Base-by-base conservation (phyloP, 352 stramenopile species). In the Pythium volutum region DNA sequence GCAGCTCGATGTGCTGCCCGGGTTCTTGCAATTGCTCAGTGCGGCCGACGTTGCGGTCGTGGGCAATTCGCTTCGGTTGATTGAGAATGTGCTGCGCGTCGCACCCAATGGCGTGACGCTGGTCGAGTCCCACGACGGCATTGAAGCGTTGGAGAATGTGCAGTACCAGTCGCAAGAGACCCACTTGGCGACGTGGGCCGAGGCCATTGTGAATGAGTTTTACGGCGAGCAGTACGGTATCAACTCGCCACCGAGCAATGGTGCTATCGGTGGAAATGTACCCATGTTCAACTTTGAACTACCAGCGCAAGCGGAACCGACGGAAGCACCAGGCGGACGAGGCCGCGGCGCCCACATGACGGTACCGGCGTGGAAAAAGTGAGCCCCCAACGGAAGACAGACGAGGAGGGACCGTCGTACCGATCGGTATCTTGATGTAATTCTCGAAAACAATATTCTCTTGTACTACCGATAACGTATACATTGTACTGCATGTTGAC, bases 221-320 rank as follows among this genome's bases (percentile, higher is more conserved):
- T 95, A 92, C 57, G 83, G 84, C 45, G 83, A 92, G 43, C 87
- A 89, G 61, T 93, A 91, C 46, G 86, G 84, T 6, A 67, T 88
- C 29, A 81, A 89, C 55, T 91, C 81, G 25, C 84, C 84, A 0
- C 78, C 72, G 2, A 86, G 66, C 27, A 50, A 36, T 20, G 72
- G 62, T 5, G 66, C 64, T 0, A 43, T 69, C 14, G 53, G 64
- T 46, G 69, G 66, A 0, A 60, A 43, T 25, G 48, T 77, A 4
- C 63, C 66, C 0, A 49, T 45, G 22, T 69, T 75, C 16, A 55
- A 57, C 29, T 63, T 71, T 25, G 51, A 70, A n/a, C 55, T 73
- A 47, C 55, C 64, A 15, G 60, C 66, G 34, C 52, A 43, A 8
- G 55, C 55, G 22, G 38, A 45, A 7, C 23, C 22, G 34, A 29